Evolutionary conservation across 768 basidiomycete genomes (phyloP).

Genomic region (Hericium rajendrae): DNA sequence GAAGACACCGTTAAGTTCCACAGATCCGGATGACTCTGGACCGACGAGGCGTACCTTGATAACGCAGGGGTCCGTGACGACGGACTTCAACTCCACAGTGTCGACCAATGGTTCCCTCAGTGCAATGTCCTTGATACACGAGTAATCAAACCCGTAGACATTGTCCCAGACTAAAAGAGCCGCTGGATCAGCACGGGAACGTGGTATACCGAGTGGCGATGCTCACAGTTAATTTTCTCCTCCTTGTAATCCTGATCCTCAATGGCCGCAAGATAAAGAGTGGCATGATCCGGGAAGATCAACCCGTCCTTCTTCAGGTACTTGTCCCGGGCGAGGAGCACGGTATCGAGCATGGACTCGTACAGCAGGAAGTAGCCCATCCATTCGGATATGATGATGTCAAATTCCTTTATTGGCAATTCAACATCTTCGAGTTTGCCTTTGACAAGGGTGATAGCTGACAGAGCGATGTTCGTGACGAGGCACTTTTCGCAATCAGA

Average conservation of each 20-base stretch:
- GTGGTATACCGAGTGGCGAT: not conserved
- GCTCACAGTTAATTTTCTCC: slow-evolving; percentile 97
- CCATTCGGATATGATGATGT: slow-evolving; percentile 99
- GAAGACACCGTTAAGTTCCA: slow-evolving; percentile 1
- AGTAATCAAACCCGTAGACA: slow-evolving; percentile 99
- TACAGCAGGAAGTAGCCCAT: slow-evolving; percentile 99
- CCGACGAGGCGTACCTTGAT: slow-evolving; percentile 53
- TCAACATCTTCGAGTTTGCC: slow-evolving; percentile 93
- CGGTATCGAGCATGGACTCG: slow-evolving; percentile 99
- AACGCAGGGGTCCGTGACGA: slow-evolving; percentile 85
- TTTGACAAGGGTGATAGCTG: slow-evolving; percentile 92
- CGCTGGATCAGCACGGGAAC: not conserved
- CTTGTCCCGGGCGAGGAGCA: slow-evolving; percentile 91
- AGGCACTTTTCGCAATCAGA: not conserved
- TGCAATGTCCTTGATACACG: slow-evolving; percentile 98
- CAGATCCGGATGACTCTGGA: not conserved
- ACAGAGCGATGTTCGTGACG: not conserved
- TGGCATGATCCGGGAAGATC: slow-evolving; percentile 94
- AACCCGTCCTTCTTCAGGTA: slow-evolving; percentile 87
- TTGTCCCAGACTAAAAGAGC: slow-evolving; percentile 88
- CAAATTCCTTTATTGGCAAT: slow-evolving; percentile 84
- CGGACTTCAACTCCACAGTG: slow-evolving; percentile 94
- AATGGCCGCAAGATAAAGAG: slow-evolving; percentile 89
- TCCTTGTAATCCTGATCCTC: slow-evolving; percentile 99
- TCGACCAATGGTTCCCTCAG: slow-evolving; percentile 94